A percentile compares a stretch with the other conserved stretches of the same genome.
These are phyloP conservation scores for Oenanthe javanica DNA, from an alignment of 140 eudicot genomes.

Conservation along the genomic window DNA sequence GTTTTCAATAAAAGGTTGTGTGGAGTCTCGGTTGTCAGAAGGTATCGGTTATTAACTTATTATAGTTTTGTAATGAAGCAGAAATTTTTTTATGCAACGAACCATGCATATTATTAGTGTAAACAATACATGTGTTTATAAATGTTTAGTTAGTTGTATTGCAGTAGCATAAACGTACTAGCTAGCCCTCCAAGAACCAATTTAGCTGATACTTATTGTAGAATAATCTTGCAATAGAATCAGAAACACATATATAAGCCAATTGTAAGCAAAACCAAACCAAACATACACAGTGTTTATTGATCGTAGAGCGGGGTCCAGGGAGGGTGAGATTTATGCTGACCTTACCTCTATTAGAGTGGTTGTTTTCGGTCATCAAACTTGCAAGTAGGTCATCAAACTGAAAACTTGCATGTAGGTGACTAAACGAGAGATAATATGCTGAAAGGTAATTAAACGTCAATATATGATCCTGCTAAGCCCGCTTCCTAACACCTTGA, in stretches of 20 bases:
- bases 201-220: background rate
- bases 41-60: conserved; percentile 28
- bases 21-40: conserved; percentile 82
- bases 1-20: conserved; percentile 82
- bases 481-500: too few relatives aligned
- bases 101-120: background rate
- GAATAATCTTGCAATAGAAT: background rate
- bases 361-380: too few relatives aligned
- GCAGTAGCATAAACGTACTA: too few relatives aligned
- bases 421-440: too few relatives aligned
- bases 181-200: background rate
- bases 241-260: background rate
- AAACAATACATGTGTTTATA: background rate
- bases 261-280: background rate
- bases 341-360: too few relatives aligned
- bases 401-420: too few relatives aligned
- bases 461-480: too few relatives aligned
- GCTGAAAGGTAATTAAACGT: too few relatives aligned
- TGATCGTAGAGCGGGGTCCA: background rate
- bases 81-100: background rate
- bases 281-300: background rate
- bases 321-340: too few relatives aligned
- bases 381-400: too few relatives aligned
- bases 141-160: background rate
- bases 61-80: background rate